Base-by-base conservation (phyloP, 306 rosid genomes). In the Ormosia emarginata region DNA sequence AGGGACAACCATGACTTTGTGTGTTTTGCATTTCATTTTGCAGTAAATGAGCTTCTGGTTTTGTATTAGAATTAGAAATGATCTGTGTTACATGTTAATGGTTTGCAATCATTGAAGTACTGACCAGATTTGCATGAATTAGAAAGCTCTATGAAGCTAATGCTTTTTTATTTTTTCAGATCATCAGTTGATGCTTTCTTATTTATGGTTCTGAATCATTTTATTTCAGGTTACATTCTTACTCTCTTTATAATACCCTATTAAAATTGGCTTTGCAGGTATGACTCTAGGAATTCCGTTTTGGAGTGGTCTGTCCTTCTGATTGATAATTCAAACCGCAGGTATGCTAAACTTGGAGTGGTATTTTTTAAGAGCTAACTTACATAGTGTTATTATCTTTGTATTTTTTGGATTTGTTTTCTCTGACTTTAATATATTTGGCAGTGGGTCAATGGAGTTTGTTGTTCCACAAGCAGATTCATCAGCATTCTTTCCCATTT, bases 261-360 rank as follows among this genome's bases (percentile, higher is more conserved):
- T 7, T 55, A 66, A 78, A 61, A 66, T 73, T 77, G 81, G 81
- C 61, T 43, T 71, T 82, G 85, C 85, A 95, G 99, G 90, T 95
- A 88, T 82, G 99, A 95, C 81, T 67, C 97, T 0, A 90, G 98
- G 91, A 95, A 91, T 88, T 90, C 97, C 75, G 34, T 87, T 62
- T 89, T 95, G 90, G 96, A 93, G 77, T 95, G 99, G 99, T 90
- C 98, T 58, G 87, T 95, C 80, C 92, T 95, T 77, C 93, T 93
- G 40, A 86, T 93, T 67, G 98, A 95, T 85, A 80, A 93, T 81
- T 91, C 98, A 52, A 95, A 93, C 86, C 94, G 99, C 89, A 93
- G 98, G 99, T 95, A 52, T 68, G 78, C 32, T 74, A 65, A 47
- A 64, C 49, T 77, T 73, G 37, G 66, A 55, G 46, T 15, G 53